Base-by-base conservation (phyloP, 768 basidiomycete genomes). In the Boletus eberwhitei region DNA sequence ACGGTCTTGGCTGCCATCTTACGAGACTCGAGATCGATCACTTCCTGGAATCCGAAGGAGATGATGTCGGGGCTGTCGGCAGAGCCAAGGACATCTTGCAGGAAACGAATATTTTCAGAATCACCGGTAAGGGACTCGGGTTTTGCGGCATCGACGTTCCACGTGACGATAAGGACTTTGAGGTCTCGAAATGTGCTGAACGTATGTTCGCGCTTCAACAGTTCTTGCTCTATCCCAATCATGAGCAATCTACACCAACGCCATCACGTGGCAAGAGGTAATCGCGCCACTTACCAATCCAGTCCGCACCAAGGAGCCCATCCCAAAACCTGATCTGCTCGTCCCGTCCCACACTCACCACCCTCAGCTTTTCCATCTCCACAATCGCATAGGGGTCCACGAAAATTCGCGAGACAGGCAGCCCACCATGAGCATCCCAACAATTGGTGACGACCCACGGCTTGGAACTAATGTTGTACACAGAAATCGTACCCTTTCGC, bases 1-100 rank as follows among this genome's bases (percentile, higher is more conserved):
- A 98, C 85, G 19, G 87, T 92, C 73, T 97, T 95, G 63, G 96
- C 96, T 2, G 88, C 86, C 77, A 98, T 86, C 73, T 86, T 93
- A 57, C 92, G 85, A 59, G 84, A 86, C 61, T 97, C 94, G n/a
- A 99, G 81, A 66, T 97, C 93, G 56, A 99, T 92, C 37, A 98
- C 81, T 72, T 98, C 96, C 71, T 99, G 96, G 71, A 98, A 88
- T 2, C 94, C 94, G 62, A 99, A 96, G 5, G 85, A 82, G 59
- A 99, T 88, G 61, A 98, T 86, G 59, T 98, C 95, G 3, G 96
- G 90, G 12, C 71, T 62, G 13, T 90, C 84, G 36, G 87, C 84
- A 62, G 86, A 89, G 5, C 70, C 76, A 12, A 98, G 75, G 2
- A 82, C 84, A 21, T 92, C 80, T n/a, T 80, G 75, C n/a, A 99